Base-by-base conservation (phyloP, 805 yeast species). In the Tanozyma kutaoensis region DNA sequence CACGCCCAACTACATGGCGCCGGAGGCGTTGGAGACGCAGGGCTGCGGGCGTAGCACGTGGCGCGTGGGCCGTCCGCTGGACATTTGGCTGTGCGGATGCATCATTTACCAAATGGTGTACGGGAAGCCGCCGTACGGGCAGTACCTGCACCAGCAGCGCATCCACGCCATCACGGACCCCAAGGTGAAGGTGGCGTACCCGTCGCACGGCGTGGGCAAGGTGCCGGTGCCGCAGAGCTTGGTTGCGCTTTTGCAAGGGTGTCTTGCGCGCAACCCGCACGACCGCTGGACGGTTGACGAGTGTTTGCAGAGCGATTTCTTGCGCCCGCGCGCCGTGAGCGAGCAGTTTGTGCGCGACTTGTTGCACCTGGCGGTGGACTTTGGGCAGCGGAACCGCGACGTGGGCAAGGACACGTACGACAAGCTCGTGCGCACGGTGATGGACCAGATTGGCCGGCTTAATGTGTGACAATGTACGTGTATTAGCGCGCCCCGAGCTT, bases 11-110 rank as follows among this genome's bases (percentile, higher is more conserved):
- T 91, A 88, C 48, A 91, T 88, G 97, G 95, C 98, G 0, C 98
- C 98, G 0, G 98, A 88, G 50, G 81, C 96, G 0, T 55, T 88
- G 32, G 63, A 77, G 24, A 30, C 32, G 6, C 5, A 5, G 11
- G 21, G 21, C 11, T 17, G 9, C 9, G 9, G 20, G 8, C 20
- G 8, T 10, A 17, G 10, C 20, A 52, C 70, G 20, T 55, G 76
- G 88, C 80, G 72, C 48, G 93, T 86, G 8, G 96, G 97, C 1
- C 77, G 76, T 41, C 95, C 97, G 0, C 79, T 96, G 2, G 98
- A 91, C 54, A 75, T 91, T 11, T 91, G 98, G 98, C 85, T 97
- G 13, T 80, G 95, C 52, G 98, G 98, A 1, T 85, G 97, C 48
- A 88, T 91, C 3, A 60, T 91, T 1, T 88, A 85, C 51, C 97